Percentiles rank a stretch among this genome's conserved stretches.
Conservation (phyloP, 345 rosid genomes). For the Boechera retrofracta region DNA sequence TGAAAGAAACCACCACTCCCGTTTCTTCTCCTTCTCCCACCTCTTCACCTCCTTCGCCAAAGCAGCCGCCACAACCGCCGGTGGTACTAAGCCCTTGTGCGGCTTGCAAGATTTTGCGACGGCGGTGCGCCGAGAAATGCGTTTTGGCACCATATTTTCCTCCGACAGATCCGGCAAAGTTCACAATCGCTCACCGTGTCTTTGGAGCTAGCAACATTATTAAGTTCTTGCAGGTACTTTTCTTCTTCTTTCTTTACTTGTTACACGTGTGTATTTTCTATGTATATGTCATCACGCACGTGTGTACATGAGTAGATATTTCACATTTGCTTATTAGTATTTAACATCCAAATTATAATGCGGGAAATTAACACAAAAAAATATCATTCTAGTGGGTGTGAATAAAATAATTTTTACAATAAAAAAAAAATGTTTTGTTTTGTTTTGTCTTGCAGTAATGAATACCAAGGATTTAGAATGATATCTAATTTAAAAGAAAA, state of each 20-base stretch:
- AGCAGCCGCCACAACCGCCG: constrained; percentile 40
- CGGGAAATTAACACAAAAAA: neutral
- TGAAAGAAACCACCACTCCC: constrained; percentile 25
- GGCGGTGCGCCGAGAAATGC: constrained; percentile 84
- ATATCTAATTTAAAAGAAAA: neutral
- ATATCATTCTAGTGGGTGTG: neutral
- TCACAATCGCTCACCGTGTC: constrained; percentile 89
- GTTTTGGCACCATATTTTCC: constrained; percentile 92
- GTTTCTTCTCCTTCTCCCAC: constrained; percentile 52
- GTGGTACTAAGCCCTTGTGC: constrained; percentile 86
- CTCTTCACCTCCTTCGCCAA: constrained; percentile 42
- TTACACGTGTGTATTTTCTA: constrained; percentile 28
- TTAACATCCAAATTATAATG: neutral
- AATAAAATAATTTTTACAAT: neutral
- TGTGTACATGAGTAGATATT: constrained; percentile 35
- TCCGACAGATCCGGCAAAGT: constrained; percentile 85
- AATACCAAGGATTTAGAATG: neutral
- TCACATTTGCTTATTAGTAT: constrained; percentile 9
- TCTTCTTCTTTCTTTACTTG: neutral
- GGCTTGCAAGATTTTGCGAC: constrained; percentile 84
- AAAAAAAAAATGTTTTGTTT: neutral
- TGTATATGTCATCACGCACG: constrained; percentile 26
- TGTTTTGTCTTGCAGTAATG: constrained; percentile 3
- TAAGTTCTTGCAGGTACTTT: constrained; percentile 82
- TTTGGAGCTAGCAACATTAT: constrained; percentile 96